A percentile compares a stretch with the other conserved stretches of the same genome.
Evolutionary conservation across 176 grass and related monocot species (phyloP).

Genomic region (Eragrostis curvula): DNA sequence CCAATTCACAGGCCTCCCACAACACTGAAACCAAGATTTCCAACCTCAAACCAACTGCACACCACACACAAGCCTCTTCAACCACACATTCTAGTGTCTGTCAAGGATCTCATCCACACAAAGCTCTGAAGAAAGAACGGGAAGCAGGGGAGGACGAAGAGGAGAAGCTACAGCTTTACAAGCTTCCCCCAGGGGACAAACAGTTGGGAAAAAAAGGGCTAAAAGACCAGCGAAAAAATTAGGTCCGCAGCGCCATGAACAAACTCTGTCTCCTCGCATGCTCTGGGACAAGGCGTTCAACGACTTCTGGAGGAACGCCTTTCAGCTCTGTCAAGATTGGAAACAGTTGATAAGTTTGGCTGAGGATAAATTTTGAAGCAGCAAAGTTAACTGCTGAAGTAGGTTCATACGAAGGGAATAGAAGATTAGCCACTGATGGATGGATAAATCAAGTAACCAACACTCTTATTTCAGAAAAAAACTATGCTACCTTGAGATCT

Average conservation of each 20-base stretch:
- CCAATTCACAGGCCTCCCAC: too few relatives aligned
- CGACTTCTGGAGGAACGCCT: constrained; percentile 54
- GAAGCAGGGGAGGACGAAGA: constrained; percentile 6
- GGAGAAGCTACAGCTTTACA: constrained; percentile 60
- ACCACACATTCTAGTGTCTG: constrained; percentile 27
- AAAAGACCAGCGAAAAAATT: constrained; percentile 11
- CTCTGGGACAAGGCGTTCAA: constrained; percentile 75
- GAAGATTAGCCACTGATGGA: neutral
- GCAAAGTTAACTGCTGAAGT: neutral
- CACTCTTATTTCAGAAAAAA: neutral
- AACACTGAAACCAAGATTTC: neutral
- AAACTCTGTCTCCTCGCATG: constrained; percentile 81
- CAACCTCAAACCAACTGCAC: constrained; percentile 43
- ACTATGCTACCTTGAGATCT: constrained; percentile 67
- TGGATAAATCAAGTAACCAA: too few relatives aligned
- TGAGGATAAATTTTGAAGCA: neutral
- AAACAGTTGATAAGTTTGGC: constrained; percentile 31
- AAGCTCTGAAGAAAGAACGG: constrained; percentile 22
- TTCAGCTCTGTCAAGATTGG: constrained; percentile 65
- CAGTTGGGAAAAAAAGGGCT: neutral
- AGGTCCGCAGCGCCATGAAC: constrained; percentile 91
- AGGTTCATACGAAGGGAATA: neutral
- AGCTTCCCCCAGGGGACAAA: constrained; percentile 44
- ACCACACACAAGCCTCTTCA: constrained; percentile 38
- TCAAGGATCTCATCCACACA: constrained; percentile 39